Conservation (phyloP, 805 yeast genomes). For the Cyberlindnera mrakii region DNA sequence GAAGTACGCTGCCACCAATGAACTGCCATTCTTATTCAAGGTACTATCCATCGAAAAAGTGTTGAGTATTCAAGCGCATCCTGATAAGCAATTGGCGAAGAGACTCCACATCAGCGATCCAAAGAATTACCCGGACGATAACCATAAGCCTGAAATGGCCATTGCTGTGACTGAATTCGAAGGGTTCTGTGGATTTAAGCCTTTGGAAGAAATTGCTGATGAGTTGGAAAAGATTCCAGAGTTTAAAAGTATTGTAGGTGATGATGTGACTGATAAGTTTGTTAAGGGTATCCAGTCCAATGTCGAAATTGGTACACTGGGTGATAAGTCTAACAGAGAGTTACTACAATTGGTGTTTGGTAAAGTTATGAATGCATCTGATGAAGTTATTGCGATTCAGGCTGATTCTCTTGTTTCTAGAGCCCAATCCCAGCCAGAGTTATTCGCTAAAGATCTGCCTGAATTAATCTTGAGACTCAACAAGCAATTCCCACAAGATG, state of each 20-base stretch:
- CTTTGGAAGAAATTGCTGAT: slow-evolving; percentile 67
- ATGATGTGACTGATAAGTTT: slow-evolving; percentile 49
- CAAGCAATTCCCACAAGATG: slow-evolving; percentile 86
- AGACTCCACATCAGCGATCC: slow-evolving; percentile 80
- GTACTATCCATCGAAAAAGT: slow-evolving; percentile 92
- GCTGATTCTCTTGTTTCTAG: slow-evolving; percentile 64
- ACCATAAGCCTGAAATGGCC: slow-evolving; percentile 99
- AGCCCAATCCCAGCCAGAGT: slow-evolving; percentile 51
- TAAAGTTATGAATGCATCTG: slow-evolving; percentile 78
- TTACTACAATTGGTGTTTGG: slow-evolving; percentile 73
- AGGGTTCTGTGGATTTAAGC: slow-evolving; percentile 97
- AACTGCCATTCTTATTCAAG: slow-evolving; percentile 88
- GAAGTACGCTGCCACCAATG: slow-evolving; percentile 63
- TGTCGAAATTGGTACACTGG: slow-evolving; percentile 40
- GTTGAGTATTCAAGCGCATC: slow-evolving; percentile 94
- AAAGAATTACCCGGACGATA: slow-evolving; percentile 91
- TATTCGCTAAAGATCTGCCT: slow-evolving; percentile 56
- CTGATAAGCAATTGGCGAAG: slow-evolving; percentile 80
- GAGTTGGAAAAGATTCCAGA: slow-evolving; percentile 74
- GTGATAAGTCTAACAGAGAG: slow-evolving; percentile 52
- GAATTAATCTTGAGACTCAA: slow-evolving; percentile 71
- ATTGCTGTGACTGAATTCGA: slow-evolving; percentile 93
- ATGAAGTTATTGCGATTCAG: slow-evolving; percentile 43
- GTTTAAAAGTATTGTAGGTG: slow-evolving; percentile 64
- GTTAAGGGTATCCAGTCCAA: slow-evolving; percentile 36